phyloP scores from a whole-genome alignment of 139 green algal species.

The Chlorokybus atmophyticus region DNA sequence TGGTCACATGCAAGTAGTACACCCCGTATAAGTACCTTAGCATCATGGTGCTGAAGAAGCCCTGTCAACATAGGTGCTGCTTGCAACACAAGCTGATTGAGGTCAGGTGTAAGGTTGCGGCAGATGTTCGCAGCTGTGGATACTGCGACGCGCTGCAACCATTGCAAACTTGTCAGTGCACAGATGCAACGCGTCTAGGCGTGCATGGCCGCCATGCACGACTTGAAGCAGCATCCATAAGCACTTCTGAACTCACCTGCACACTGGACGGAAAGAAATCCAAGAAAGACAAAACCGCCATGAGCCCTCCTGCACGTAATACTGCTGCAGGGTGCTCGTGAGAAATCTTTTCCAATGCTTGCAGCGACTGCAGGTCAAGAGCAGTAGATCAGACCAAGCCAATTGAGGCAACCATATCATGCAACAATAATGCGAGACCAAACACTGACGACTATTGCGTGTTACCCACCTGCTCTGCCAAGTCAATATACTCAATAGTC shows the following conservation, averaged over 20 bases:
- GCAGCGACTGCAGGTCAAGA: conserved; percentile 32
- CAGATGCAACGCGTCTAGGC: no score
- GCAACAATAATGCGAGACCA: neutral
- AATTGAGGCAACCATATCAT: no score
- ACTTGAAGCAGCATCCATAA: no score
- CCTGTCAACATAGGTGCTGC: conserved; percentile 72
- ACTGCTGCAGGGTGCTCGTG: conserved; percentile 58
- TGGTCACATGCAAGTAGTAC: no score
- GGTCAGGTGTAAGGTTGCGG: conserved; percentile 36
- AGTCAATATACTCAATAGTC: conserved; percentile 95
- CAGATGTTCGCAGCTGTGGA: conserved; percentile 84
- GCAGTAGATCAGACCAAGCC: no score
- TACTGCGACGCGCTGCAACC: conserved; percentile 55
- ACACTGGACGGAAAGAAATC: conserved; percentile 92
- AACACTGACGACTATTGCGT: no score
- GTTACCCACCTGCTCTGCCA: conserved; percentile 81
- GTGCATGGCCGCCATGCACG: no score
- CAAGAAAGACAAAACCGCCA: conserved; percentile 79
- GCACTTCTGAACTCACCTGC: conserved; percentile 36
- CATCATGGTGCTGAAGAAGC: conserved; percentile 64
- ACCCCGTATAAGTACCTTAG: no score
- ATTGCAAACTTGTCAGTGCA: no score
- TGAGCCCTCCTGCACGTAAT: conserved; percentile 62
- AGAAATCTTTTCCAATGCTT: conserved; percentile 88
- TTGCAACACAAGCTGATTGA: conserved; percentile 37